Evolutionary conservation across 495 filamentous ascomycete species (phyloP).

Genomic region (Penicillium verhagenii): DNA sequence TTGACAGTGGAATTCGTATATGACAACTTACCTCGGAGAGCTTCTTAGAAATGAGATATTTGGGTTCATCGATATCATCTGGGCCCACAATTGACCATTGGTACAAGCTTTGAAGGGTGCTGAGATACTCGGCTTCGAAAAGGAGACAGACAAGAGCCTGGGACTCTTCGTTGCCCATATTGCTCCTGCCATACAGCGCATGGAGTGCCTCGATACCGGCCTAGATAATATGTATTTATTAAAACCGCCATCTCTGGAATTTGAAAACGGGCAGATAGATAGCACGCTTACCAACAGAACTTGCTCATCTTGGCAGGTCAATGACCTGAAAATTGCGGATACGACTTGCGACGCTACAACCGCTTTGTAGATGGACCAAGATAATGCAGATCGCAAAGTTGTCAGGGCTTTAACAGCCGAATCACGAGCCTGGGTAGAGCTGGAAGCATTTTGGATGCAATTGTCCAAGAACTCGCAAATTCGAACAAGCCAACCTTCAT

Average conservation of each 20-base stretch:
- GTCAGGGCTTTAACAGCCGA: slow-evolving; percentile 70
- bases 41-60: slow-evolving; percentile 89
- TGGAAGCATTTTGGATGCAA: slow-evolving; percentile 65
- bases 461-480: slow-evolving; percentile 70
- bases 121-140: slow-evolving; percentile 67
- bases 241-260: neutral
- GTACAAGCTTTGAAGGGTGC: slow-evolving; percentile 71
- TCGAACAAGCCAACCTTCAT: slow-evolving; percentile 84
- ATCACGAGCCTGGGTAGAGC: slow-evolving; percentile 59
- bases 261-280: neutral
- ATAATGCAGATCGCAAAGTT: slow-evolving; percentile 70
- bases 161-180: slow-evolving; percentile 77
- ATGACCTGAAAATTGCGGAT: slow-evolving; percentile 67
- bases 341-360: slow-evolving; percentile 68
- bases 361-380: slow-evolving; percentile 83
- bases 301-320: slow-evolving; percentile 69
- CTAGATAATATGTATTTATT: slow-evolving; percentile 39
- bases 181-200: slow-evolving; percentile 71
- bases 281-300: slow-evolving; percentile 64
- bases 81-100: slow-evolving; percentile 80
- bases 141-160: slow-evolving; percentile 73
- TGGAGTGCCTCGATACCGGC: slow-evolving; percentile 82
- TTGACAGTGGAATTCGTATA: neutral
- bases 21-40: slow-evolving; percentile 70
- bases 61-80: slow-evolving; percentile 80